A percentile compares a stretch with the other conserved stretches of the same genome.
phyloP scores from a whole-genome alignment of 345 rosid genomes.

The Corchorus capsularis region DNA sequence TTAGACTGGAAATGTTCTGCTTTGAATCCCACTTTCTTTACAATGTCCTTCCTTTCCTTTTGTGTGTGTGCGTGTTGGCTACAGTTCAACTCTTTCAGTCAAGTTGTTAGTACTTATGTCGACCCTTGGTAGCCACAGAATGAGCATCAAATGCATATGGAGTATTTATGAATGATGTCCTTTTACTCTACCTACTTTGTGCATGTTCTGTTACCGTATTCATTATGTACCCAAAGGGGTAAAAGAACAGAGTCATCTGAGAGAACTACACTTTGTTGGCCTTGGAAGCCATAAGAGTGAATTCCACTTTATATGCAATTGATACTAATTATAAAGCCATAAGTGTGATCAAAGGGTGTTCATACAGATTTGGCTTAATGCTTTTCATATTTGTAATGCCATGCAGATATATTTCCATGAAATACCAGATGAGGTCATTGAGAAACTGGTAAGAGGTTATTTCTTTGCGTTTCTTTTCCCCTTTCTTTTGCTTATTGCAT shows the following conservation, averaged over 20 bases:
- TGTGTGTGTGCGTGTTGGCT: background rate
- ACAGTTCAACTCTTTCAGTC: background rate
- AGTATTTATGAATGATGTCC: background rate
- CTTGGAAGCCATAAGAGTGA: background rate
- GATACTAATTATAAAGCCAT: background rate
- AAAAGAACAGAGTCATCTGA: background rate
- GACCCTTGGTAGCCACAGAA: background rate
- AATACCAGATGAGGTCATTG: conserved; percentile 78
- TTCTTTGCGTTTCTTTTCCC: background rate
- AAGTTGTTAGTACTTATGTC: background rate
- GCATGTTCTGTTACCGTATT: background rate
- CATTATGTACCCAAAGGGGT: background rate
- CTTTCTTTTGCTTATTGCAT: background rate
- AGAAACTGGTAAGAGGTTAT: conserved; percentile 59
- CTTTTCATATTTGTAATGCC: conserved; percentile 10
- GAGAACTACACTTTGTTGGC: background rate
- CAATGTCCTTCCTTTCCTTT: background rate
- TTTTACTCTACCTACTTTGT: conserved; percentile 1
- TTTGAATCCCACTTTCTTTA: background rate
- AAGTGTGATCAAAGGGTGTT: background rate
- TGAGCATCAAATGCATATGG: conserved; percentile 4
- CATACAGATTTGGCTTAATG: background rate
- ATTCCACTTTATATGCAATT: conserved; percentile 5
- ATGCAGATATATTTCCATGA: conserved; percentile 84
- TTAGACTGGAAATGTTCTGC: conserved; percentile 5